Base-by-base conservation (phyloP, 1,139 yeast genomes). In the Saccharomyces hybrid region DNA sequence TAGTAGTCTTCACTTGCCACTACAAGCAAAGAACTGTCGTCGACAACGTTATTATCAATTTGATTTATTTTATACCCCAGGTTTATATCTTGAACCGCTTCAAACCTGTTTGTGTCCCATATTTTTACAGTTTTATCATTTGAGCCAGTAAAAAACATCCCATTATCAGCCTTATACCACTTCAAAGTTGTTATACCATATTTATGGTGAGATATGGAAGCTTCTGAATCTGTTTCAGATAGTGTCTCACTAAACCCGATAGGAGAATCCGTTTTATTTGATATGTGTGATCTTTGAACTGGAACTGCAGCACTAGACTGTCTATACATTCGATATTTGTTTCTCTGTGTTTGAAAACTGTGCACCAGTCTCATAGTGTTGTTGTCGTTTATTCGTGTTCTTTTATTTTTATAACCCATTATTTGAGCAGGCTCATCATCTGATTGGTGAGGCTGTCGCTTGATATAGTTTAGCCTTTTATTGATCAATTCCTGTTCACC, bases 121-220 rank as follows among this genome's bases (percentile, higher is more conserved):
- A 89, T 76, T 58, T 85, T 87, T 29, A 90, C 80, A 0, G 82
- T 78, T 56, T 81, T 83, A 66, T 91, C 98, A 66, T 84, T 88
- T 0, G 96, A 88, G 0, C 90, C 82, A 2, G 90, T 79, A 9
- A 89, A 77, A 72, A 90, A 90, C 82, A 91, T 78, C 1, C 96
- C 97, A 27, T 84, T 82, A 68, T 91, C 98, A 53, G 75, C 75
- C 0, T 95, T 91, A 93, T 96, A 91, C 97, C 98, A 91, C 63
- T 79, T 76, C 1, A 88, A 75, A 16, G 81, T 73, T 0, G 96
- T 85, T 0, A 90, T 75, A 0, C 96, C 96, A 67, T 77, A 89
- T 27, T 73, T 70, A 66, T 91, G 98, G 1, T 66, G 54, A 16
- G 38, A 31, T 16, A 16, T 16, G 26, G 38, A 20, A n/a, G 14